Evolutionary conservation across 129 eudicot genomes (phyloP), one percentile per base, ranked within the genome.

Genomic region (Flaveria robusta): DNA sequence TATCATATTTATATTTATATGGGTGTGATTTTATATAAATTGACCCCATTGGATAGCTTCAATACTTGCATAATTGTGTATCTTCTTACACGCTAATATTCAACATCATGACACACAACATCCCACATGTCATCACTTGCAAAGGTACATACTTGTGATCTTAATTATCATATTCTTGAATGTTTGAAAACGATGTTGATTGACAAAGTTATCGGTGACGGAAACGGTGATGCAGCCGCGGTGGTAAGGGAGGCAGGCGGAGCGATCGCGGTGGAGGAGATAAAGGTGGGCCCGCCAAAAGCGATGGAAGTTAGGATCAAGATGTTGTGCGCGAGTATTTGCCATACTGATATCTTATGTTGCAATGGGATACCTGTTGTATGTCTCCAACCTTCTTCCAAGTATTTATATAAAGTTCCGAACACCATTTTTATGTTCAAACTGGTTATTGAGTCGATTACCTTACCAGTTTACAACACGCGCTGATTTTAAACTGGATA

Each of bases 291-390:
- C 68, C 86, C 89, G 15, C 92, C 90, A 7, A 88, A 83, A 72
- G 70, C 86, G 5, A 16, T 50, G 4, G 92, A 88, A 80, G 80
- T 88, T 43, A 71, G 90, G 74, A 78, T 88, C 42, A 88, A 83
- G 79, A 88, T 88, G 92, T 77, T 88, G n/a, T 81, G 60, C 72
- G 92, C 92, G 6, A 85, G 88, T 59, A 59, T 88, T 14, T 88
- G 92, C 50, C 92, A 88, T 78, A 88, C 86, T 15, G 92, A 88
- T 46, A 74, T 88, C 70, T 69, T 88, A 2, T 81, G 77, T 29
- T 66, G 82, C 77, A 56, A 83, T 19, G 92, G 92, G 31, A 8
- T 80, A 11, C 92, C 85, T 24, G 14, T 47, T 18, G 90, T 88
- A 68, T 60, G 83, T 76, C 34, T 26, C 5, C 14, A 23, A 58